Evolutionary conservation across 2,329 filamentous ascomycete species (phyloP).

Genomic region (Simplicillium aogashimaense): DNA sequence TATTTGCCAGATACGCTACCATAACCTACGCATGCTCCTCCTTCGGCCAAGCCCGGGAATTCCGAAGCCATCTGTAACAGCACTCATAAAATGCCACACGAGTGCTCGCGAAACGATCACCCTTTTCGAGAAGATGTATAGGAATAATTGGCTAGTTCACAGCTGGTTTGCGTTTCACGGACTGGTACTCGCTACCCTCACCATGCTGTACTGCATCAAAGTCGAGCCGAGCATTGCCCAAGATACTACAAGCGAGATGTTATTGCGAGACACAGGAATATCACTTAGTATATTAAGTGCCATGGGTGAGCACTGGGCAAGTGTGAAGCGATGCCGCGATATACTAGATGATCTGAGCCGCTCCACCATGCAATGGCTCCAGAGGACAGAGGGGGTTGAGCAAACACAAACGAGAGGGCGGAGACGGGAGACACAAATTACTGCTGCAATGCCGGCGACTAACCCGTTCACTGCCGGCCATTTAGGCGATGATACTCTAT

Average conservation of each 20-base stretch:
- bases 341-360: conserved; percentile 28
- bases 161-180: conserved; percentile 39
- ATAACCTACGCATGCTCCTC: conserved; percentile 37
- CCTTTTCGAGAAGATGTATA: conserved; percentile 32
- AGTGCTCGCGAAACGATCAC: conserved; percentile 30
- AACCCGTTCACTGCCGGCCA: no score
- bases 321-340: conserved; percentile 35
- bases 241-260: conserved; percentile 22
- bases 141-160: conserved; percentile 31
- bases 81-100: conserved; percentile 29
- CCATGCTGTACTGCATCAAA: conserved; percentile 41
- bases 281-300: conserved; percentile 38
- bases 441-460: no score
- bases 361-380: conserved; percentile 19
- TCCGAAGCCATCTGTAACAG: conserved; percentile 30
- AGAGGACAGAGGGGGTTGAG: not conserved
- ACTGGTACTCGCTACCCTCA: conserved; percentile 35
- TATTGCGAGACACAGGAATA: conserved; percentile 30
- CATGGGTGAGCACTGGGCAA: conserved; percentile 40
- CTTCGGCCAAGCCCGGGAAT: conserved; percentile 42
- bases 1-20: conserved; percentile 34
- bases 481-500: no score
- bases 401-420: not conserved
- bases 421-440: not conserved
- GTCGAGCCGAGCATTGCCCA: conserved; percentile 29